phyloP scores from a whole-genome alignment of 495 filamentous ascomycete genomes.

The Cercophora scortea region DNA sequence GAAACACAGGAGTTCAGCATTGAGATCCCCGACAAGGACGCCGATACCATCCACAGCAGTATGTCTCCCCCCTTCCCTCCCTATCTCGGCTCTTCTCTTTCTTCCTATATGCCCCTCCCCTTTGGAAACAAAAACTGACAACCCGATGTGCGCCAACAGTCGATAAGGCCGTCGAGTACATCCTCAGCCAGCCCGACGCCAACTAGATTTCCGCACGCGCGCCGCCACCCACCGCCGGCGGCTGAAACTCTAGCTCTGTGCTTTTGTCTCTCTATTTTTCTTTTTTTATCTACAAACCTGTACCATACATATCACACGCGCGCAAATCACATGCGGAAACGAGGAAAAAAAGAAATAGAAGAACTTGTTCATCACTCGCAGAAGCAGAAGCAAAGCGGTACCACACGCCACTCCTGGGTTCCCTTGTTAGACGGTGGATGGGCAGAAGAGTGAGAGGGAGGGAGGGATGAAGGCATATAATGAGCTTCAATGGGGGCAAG shows the following conservation, averaged over 20 bases:
- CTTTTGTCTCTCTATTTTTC: background rate
- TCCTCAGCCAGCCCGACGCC: conserved; percentile 86
- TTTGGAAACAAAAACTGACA: too few species aligned
- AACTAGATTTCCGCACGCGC: conserved; percentile 16
- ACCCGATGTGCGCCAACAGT: conserved; percentile 45
- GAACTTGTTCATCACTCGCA: background rate
- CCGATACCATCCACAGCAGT: conserved; percentile 94
- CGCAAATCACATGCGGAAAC: background rate
- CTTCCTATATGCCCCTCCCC: too few species aligned
- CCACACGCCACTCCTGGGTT: background rate
- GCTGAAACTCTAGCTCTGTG: background rate
- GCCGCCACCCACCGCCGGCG: too few species aligned
- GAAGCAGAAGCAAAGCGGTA: background rate
- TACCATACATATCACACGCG: conserved; percentile 13
- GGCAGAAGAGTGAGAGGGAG: background rate
- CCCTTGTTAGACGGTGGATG: background rate
- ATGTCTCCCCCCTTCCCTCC: conserved; percentile 38
- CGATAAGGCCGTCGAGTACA: conserved; percentile 92
- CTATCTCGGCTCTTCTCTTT: too few species aligned
- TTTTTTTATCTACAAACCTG: conserved; percentile 12
- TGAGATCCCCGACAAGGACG: conserved; percentile 99
- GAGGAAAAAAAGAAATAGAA: background rate
- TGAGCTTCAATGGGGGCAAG: background rate
- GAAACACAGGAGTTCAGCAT: conserved; percentile 89
- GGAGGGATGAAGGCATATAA: background rate